A percentile compares a stretch with the other conserved stretches of the same genome.
phyloP scores from a whole-genome alignment of 208 protist genomes.

The Blechomonas ayalai region DNA sequence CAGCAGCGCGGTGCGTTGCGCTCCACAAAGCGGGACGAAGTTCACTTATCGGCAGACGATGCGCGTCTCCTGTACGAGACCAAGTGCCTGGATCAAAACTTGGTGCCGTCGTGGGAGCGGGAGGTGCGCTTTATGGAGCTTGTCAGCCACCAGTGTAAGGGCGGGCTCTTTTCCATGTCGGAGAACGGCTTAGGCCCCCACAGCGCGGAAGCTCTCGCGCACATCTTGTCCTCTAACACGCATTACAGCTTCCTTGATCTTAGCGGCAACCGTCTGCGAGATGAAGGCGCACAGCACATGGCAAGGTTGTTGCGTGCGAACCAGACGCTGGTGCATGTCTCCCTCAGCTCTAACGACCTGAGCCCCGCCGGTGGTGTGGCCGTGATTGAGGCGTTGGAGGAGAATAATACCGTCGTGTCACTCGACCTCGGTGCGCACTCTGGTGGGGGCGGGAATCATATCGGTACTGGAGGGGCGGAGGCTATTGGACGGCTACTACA shows the following conservation, averaged over 20 bases:
- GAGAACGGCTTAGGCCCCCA: slow-evolving; percentile 80
- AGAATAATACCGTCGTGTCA: slow-evolving; percentile 88
- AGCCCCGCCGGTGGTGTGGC: slow-evolving; percentile 64
- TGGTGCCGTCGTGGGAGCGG: slow-evolving; percentile 78
- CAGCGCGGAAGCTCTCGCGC: slow-evolving; percentile 66
- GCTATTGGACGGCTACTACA: slow-evolving; percentile 68
- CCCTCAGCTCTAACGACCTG: slow-evolving; percentile 89
- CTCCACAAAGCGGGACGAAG: slow-evolving; percentile 38
- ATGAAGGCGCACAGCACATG: slow-evolving; percentile 77
- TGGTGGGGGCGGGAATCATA: slow-evolving; percentile 89
- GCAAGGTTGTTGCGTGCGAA: slow-evolving; percentile 73
- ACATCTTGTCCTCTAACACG: slow-evolving; percentile 71
- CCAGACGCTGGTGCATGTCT: slow-evolving; percentile 74
- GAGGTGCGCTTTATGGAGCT: slow-evolving; percentile 91
- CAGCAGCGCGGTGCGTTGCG: slow-evolving; percentile 45
- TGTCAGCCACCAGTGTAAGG: slow-evolving; percentile 80
- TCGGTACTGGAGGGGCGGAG: slow-evolving; percentile 72
- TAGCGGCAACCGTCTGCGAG: slow-evolving; percentile 83
- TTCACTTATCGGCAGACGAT: slow-evolving; percentile 67
- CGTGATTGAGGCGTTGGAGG: slow-evolving; percentile 66
- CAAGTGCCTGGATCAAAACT: slow-evolving; percentile 80
- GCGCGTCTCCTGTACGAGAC: slow-evolving; percentile 77
- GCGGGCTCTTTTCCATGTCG: slow-evolving; percentile 79
- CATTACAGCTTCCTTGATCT: slow-evolving; percentile 89
- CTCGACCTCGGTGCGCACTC: slow-evolving; percentile 83